Evolutionary conservation across 2,329 filamentous ascomycete species (phyloP), one percentile per base, ranked within the genome.

Genomic region (Dactylonectria macrodidyma): DNA sequence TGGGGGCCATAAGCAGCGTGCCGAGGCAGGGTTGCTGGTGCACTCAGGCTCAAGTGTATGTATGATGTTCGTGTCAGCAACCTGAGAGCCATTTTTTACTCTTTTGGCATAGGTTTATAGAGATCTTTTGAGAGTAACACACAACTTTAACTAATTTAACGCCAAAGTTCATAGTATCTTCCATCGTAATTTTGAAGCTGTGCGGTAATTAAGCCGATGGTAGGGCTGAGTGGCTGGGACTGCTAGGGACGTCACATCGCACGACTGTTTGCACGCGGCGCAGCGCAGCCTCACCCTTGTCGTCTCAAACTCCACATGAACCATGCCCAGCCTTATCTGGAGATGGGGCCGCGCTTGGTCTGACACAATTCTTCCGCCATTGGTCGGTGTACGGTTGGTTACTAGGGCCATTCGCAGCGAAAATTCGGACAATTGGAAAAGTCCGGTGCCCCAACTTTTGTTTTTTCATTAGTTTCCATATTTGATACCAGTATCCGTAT

Each of bases 221-320:
- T 51, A 33, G 47, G 24, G 24, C 47, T 30, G 46, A 24, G 47
- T n/a, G 47, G 47, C 26, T 52, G 48, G 48, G 8, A 19, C 9
- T 16, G 26, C 36, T 6, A 14, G 30, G 24, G 14, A 33, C 19
- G 26, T 51, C 48, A 30, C 47, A 30, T 50, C 24, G 26, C 3
- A 24, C 48, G 0, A 30, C 12, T 51, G 26, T 26, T 33, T 52
- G 33, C 26, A 30, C 14, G 47, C 47, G 48, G 26, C 48, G 26
- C 48, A 34, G 26, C 26, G n/a, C 26, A 11, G 14, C 48, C 48
- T 11, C 26, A 11, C 26, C 48, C 48, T 11, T 33, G 48, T 8
- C 47, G 24, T 51, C 47, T 51, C 22, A 51, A 24, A 51, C 24
- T 33, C 14, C 47, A 33, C 36, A 38, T 38, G 36, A 51, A 51